phyloP scores from a whole-genome alignment of 2,329 filamentous ascomycete species.

The Metarhizium humberi region DNA sequence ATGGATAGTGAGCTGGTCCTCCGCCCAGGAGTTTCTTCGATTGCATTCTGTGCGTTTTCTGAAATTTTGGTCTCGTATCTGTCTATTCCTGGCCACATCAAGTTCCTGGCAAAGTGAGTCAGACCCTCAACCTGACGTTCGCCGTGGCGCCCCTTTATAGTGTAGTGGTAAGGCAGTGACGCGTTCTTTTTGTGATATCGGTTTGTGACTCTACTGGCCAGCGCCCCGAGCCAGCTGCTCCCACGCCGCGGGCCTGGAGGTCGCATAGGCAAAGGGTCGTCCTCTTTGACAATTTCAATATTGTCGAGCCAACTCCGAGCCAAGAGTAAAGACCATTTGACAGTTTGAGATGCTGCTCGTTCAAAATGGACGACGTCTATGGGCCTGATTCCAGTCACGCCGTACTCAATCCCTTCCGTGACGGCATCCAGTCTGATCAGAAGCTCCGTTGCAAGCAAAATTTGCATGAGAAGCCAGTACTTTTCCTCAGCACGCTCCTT shows the following conservation, averaged over 20 bases:
- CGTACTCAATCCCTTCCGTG: conserved; percentile 49
- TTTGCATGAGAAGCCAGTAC: conserved; percentile 59
- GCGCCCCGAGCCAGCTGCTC: conserved; percentile 44
- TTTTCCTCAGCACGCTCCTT: conserved; percentile 50
- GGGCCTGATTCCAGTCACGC: conserved; percentile 40
- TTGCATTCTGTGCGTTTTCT: conserved; percentile 35
- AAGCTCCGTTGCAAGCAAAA: conserved; percentile 56
- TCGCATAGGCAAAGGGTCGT: conserved; percentile 13
- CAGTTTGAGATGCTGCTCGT: conserved; percentile 49
- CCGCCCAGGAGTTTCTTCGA: conserved; percentile 23
- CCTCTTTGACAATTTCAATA: conserved; percentile 44
- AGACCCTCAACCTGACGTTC: conserved; percentile 52
- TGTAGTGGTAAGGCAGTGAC: conserved; percentile 28
- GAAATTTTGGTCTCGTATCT: conserved; percentile 37
- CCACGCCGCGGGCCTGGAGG: conserved; percentile 11
- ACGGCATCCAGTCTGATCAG: conserved; percentile 54
- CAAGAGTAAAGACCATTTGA: conserved; percentile 58
- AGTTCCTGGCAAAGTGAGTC: conserved; percentile 52
- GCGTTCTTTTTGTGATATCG: conserved; percentile 28
- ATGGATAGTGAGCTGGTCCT: conserved; percentile 25
- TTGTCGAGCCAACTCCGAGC: conserved; percentile 61
- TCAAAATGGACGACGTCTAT: conserved; percentile 53
- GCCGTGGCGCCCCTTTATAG: conserved; percentile 45
- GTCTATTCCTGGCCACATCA: conserved; percentile 55
- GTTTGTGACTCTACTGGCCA: conserved; percentile 45